Evolutionary conservation across 306 rosid species (phyloP), one percentile per base, ranked within the genome.

Genomic region (Macrotyloma uniflorum): DNA sequence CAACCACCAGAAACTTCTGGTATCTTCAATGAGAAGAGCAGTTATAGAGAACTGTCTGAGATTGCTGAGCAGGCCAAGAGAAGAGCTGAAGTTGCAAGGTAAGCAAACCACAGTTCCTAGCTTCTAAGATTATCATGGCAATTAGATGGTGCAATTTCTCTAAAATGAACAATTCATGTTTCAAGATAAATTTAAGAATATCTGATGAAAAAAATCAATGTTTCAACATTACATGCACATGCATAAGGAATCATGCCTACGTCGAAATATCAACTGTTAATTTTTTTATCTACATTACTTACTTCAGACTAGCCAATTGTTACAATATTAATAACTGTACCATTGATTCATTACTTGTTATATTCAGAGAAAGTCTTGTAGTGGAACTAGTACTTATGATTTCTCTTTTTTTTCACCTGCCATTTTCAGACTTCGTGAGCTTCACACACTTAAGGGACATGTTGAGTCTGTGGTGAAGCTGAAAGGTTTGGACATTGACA

Each of bases 11-110:
- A 91, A 79, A 5, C 88, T 19, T 59, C 84, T 3, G 76, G 12
- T 28, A 12, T 93, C 67, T 96, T 96, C 83, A 79, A 72, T 22
- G 99, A 96, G 19, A 96, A 91, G 88, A 90, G 28, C 81, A 93
- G 89, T 80, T 96, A 91, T 79, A 85, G 98, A 83, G 99, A 96
- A 81, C 85, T 96, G 36, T 87, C 96, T 50, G 99, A 96, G 93
- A 96, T 96, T 43, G 99, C 98, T 4, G 99, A 96, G 90, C 98
- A 93, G 62, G 99, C 99, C 40, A 96, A 93, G 93, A 83, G 97
- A 77, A 85, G 99, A 70, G 99, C 99, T 15, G 99, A 96, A 85
- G 87, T 93, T 87, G 99, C 99, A 72, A 93, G 99, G 99, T 96
- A 83, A 88, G 75, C 63, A 13, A n/a, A 63, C 66, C 4, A 58